These are phyloP conservation scores for Bipolaris victoriae DNA, from an alignment of 2,329 filamentous ascomycete species.

Conservation along the genomic window DNA sequence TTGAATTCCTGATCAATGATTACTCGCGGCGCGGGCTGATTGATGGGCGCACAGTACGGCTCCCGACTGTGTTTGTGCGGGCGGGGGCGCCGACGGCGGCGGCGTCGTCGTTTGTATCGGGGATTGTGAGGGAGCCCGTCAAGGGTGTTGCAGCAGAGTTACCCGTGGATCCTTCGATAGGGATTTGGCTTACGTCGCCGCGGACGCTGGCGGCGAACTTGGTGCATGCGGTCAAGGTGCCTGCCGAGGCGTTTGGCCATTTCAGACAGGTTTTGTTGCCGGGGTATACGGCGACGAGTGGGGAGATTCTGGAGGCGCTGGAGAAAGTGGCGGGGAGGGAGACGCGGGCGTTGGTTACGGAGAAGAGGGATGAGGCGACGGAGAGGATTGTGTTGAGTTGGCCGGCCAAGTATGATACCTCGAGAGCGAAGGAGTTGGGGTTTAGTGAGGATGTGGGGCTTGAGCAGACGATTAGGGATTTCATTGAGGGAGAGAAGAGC, in stretches of 20 bases:
- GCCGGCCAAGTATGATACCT: constrained; percentile 63
- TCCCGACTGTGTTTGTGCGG: constrained; percentile 67
- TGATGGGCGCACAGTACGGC: constrained; percentile 63
- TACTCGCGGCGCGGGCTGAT: constrained; percentile 65
- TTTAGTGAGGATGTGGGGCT: constrained; percentile 58
- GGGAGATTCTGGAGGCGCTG: constrained; percentile 63
- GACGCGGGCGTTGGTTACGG: constrained; percentile 57
- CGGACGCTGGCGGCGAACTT: constrained; percentile 62
- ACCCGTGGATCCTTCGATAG: constrained; percentile 59
- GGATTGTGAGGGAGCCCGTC: constrained; percentile 69
- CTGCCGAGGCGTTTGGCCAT: constrained; percentile 58
- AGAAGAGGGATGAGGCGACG: constrained; percentile 58
- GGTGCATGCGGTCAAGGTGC: constrained; percentile 58
- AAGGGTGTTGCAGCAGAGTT: constrained; percentile 59
- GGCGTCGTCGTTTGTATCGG: constrained; percentile 68
- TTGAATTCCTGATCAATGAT: constrained; percentile 67
- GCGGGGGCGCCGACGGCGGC: constrained; percentile 66
- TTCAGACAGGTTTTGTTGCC: constrained; percentile 61
- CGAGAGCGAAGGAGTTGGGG: constrained; percentile 61
- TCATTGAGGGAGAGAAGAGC: constrained; percentile 42
- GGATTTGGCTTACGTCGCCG: constrained; percentile 65
- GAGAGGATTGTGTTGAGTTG: constrained; percentile 62
- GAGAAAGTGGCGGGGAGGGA: constrained; percentile 62
- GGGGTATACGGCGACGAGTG: constrained; percentile 61
- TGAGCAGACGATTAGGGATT: constrained; percentile 55